phyloP scores from a whole-genome alignment of 2,329 filamentous ascomycete species.

The Septoria petroselini region DNA sequence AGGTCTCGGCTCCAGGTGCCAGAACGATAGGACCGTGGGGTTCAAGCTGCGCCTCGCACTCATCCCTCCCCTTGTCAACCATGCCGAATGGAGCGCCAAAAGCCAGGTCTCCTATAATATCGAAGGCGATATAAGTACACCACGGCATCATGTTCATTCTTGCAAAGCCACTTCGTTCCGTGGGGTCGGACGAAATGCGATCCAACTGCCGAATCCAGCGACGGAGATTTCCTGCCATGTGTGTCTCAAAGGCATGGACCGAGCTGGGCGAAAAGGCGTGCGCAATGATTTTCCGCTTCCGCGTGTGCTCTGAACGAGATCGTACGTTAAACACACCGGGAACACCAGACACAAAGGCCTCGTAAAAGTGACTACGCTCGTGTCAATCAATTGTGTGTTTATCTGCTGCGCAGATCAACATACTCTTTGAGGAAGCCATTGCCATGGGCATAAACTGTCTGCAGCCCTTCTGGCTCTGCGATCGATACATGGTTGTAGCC shows the following conservation, averaged over 20 bases:
- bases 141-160: slow-evolving; percentile 30
- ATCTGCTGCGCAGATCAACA: neutral
- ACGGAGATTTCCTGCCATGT: slow-evolving; percentile 34
- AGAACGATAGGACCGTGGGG: slow-evolving; percentile 22
- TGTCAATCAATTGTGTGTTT: neutral
- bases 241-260: slow-evolving; percentile 36
- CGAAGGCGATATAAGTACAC: slow-evolving; percentile 31
- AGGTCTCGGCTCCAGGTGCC: slow-evolving; percentile 25
- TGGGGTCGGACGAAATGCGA: slow-evolving; percentile 20
- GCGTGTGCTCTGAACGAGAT: slow-evolving; percentile 36
- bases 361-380: slow-evolving; percentile 30
- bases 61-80: slow-evolving; percentile 27
- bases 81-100: slow-evolving; percentile 34
- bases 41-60: slow-evolving; percentile 26
- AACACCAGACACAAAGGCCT: slow-evolving; percentile 38
- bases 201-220: slow-evolving; percentile 27
- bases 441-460: slow-evolving; percentile 34
- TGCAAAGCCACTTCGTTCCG: slow-evolving; percentile 15
- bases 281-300: slow-evolving; percentile 39
- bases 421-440: slow-evolving; percentile 38
- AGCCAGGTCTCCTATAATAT: slow-evolving; percentile 29
- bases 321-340: slow-evolving; percentile 39
- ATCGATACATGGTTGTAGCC: slow-evolving; percentile 28
- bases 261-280: slow-evolving; percentile 38
- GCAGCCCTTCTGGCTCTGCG: slow-evolving; percentile 27